These are phyloP conservation scores for Articulospora tetracladia DNA, from an alignment of 495 filamentous ascomycete species.

Conservation along the genomic window DNA sequence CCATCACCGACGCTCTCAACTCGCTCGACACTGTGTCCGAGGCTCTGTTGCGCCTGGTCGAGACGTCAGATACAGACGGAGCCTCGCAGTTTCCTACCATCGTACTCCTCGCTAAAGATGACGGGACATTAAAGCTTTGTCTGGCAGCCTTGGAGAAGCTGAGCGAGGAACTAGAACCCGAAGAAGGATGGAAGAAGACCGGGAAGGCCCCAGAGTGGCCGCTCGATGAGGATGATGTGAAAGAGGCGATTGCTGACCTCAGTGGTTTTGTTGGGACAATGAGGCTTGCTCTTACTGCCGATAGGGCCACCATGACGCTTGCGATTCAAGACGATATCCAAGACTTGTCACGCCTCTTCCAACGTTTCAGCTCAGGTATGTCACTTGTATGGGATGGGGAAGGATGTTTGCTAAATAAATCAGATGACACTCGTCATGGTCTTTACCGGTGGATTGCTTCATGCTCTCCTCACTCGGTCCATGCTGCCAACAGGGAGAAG, in stretches of 20 bases:
- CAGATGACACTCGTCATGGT: slow-evolving; percentile 9
- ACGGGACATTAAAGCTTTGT: slow-evolving; percentile 7
- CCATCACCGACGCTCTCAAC: slow-evolving; percentile 12
- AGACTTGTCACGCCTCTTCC: slow-evolving; percentile 11
- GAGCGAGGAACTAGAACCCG: slow-evolving; percentile 11
- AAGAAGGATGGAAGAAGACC: slow-evolving; percentile 13
- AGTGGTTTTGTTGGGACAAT: slow-evolving; percentile 12
- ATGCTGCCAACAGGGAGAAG: slow-evolving; percentile 19
- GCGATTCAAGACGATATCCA: slow-evolving; percentile 12
- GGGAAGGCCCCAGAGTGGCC: slow-evolving; percentile 12
- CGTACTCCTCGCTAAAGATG: slow-evolving; percentile 5
- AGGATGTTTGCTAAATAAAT: not conserved
- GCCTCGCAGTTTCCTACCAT: slow-evolving; percentile 1
- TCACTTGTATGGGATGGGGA: not conserved
- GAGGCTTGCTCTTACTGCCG: slow-evolving; percentile 13
- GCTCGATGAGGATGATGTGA: slow-evolving; percentile 13
- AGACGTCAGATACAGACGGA: slow-evolving; percentile 6
- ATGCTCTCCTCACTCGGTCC: slow-evolving; percentile 25
- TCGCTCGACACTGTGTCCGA: slow-evolving; percentile 8
- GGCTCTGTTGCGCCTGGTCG: slow-evolving; percentile 10
- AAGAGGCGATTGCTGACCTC: slow-evolving; percentile 3
- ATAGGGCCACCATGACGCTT: slow-evolving; percentile 14
- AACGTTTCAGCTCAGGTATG: slow-evolving; percentile 5
- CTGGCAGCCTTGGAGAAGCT: slow-evolving; percentile 6
- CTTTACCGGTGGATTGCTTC: slow-evolving; percentile 25